Evolutionary conservation across 2,329 filamentous ascomycete species (phyloP).

Genomic region (Intubia oerlemansii): DNA sequence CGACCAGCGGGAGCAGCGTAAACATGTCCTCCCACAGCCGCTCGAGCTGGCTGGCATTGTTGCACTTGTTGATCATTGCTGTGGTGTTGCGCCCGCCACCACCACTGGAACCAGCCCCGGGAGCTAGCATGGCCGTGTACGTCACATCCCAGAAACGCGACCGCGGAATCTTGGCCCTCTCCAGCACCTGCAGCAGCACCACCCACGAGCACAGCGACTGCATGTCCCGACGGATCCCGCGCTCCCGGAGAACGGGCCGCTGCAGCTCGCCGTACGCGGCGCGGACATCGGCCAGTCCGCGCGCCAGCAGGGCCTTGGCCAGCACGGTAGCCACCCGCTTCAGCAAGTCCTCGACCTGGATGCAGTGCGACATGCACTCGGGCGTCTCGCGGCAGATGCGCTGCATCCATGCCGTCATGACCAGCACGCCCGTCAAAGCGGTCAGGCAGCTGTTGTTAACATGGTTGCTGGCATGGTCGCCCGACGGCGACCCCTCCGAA

Average conservation of each 20-base stretch:
- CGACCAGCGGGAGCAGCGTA: conserved; percentile 35
- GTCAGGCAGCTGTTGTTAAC: conserved; percentile 7
- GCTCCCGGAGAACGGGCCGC: conserved; percentile 21
- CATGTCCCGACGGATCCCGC: conserved; percentile 27
- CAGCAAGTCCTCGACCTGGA: conserved; percentile 27
- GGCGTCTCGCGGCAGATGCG: conserved; percentile 19
- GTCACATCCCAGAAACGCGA: conserved; percentile 39
- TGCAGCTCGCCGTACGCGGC: conserved; percentile 27
- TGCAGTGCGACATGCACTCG: conserved; percentile 14
- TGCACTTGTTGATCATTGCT: conserved; percentile 11
- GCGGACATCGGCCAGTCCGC: conserved; percentile 22
- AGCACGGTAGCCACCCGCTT: conserved; percentile 18
- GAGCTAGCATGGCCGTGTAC: conserved; percentile 21
- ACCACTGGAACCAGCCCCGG: no score
- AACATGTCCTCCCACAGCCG: conserved; percentile 36
- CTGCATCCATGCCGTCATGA: conserved; percentile 18
- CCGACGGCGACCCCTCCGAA: no score
- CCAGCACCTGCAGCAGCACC: conserved; percentile 30
- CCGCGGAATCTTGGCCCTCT: conserved; percentile 25
- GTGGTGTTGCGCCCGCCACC: conserved; percentile 8
- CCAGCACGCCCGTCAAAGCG: conserved; percentile 15
- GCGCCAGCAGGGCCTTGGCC: conserved; percentile 18
- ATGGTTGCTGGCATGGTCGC: not conserved
- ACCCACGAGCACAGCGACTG: conserved; percentile 33
- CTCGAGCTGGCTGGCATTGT: conserved; percentile 29